Evolutionary conservation across 345 rosid species (phyloP).

Genomic region (Corchorus capsularis): DNA sequence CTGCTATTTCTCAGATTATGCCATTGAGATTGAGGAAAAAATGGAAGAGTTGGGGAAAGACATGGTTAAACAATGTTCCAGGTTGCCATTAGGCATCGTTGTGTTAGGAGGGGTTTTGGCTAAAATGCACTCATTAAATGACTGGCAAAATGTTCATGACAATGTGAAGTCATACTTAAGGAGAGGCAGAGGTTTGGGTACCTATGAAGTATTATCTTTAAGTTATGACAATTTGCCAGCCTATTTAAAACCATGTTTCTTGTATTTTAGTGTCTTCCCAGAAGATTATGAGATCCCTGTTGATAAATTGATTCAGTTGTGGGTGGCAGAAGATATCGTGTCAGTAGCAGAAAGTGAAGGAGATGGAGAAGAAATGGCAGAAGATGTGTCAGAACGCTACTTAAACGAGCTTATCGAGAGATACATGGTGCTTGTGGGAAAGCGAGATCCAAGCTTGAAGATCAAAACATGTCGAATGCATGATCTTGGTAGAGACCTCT

Average conservation of each 20-base stretch:
- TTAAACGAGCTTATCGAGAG: too few species aligned
- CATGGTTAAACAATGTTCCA: slow-evolving; percentile 30
- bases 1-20: slow-evolving; percentile 14
- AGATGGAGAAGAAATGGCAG: slow-evolving; percentile 12
- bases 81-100: slow-evolving; percentile 37
- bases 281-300: slow-evolving; percentile 35
- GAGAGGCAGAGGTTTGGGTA: too few species aligned
- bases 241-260: background rate
- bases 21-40: background rate
- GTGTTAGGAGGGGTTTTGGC: slow-evolving; percentile 35
- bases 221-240: too few species aligned
- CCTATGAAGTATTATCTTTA: too few species aligned
- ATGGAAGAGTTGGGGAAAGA: slow-evolving; percentile 26
- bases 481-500: slow-evolving; percentile 30
- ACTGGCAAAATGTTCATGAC: background rate
- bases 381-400: too few species aligned
- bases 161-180: too few species aligned
- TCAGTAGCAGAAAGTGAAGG: background rate
- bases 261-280: slow-evolving; percentile 31
- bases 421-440: background rate
- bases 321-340: slow-evolving; percentile 54
- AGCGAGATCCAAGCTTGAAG: slow-evolving; percentile 5
- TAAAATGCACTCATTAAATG: background rate
- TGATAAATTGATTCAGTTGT: slow-evolving; percentile 33
- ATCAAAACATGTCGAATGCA: slow-evolving; percentile 28